Base-by-base conservation (phyloP, 192 early-diverging fungal genomes). In the Entomortierella parvispora region DNA sequence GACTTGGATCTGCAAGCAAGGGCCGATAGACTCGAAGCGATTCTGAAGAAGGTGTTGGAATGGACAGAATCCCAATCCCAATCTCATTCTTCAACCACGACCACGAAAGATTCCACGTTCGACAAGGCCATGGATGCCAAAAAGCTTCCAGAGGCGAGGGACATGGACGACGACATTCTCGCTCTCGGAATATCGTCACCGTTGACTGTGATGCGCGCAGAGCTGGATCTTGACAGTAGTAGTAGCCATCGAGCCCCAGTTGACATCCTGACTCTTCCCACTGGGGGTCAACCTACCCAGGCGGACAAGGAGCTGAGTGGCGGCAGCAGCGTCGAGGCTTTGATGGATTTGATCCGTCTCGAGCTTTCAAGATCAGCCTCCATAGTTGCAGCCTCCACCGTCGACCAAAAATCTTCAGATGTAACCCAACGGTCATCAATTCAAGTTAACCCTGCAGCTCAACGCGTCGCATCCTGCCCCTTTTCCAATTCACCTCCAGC, bases 121-220 rank as follows among this genome's bases (percentile, higher is more conserved):
- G 32, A 32, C 32, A 10, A 11, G 18, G 33, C 20, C 33, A 20
- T 20, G n/a, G 20, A 33, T 20, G 53, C 32, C 11, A 18, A 15
- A 18, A n/a, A 8, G 9, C n/a, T 18, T 10, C 5, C 44, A 18
- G 28, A 12, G 9, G 9, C 0, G 15, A 32, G 53, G 1, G 2
- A 53, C 31, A 15, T 28, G 1, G 70, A 72, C 0, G 70, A 65
- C 29, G 29, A 52, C 37, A 25, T 72, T 6, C 17, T 53, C 29
- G 46, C 70, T 3, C 43, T 72, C 12, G 70, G 47, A 18, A 65
- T 72, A 33, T 58, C 62, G 18, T 48, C 4, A 23, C 32, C 58
- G 4, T 14, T 66, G 45, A 47, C n/a, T 0, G 64, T 56, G 10
- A 66, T 66, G 64, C 29, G 53, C 3, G 53, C 44, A 40, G 53